A percentile compares a stretch with the other conserved stretches of the same genome.
These are phyloP conservation scores for Spraguea lophii DNA, from an alignment of 371 early-diverging fungal genomes.

Conservation along the genomic window DNA sequence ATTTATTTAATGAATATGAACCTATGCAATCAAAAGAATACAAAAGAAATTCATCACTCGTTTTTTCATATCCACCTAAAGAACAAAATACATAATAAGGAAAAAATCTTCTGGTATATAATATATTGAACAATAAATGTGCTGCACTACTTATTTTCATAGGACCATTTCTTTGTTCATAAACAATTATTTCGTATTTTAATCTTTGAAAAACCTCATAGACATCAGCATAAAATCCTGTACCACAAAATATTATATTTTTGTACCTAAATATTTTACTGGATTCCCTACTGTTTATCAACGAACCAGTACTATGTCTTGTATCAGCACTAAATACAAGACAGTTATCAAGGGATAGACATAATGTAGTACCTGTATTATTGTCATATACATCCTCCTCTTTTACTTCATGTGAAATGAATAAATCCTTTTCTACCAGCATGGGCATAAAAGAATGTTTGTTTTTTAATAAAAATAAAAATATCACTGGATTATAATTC, in stretches of 20 bases:
- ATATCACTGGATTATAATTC: no score
- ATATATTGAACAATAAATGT: slow-evolving; percentile 70
- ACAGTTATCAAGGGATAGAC: slow-evolving; percentile 77
- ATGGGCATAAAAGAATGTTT: no score
- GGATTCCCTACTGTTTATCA: slow-evolving; percentile 71
- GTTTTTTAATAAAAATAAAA: no score
- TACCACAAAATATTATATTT: slow-evolving; percentile 60
- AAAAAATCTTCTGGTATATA: slow-evolving; percentile 85
- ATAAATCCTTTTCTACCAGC: no score
- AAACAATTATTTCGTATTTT: slow-evolving; percentile 50
- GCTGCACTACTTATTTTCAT: slow-evolving; percentile 71
- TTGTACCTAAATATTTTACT: slow-evolving; percentile 68
- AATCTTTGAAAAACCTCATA: slow-evolving; percentile 60
- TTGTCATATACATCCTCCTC: slow-evolving; percentile 51
- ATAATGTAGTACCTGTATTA: slow-evolving; percentile 64
- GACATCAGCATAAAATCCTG: slow-evolving; percentile 82
- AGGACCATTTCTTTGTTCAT: slow-evolving; percentile 53
- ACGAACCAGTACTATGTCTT: slow-evolving; percentile 75
- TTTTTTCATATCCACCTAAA: slow-evolving; percentile 68
- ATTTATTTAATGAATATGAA: slow-evolving; percentile 59
- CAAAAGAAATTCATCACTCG: slow-evolving; percentile 53
- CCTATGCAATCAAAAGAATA: slow-evolving; percentile 89
- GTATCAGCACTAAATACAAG: slow-evolving; percentile 85
- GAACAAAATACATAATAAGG: slow-evolving; percentile 79
- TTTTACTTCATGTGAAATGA: no score